A percentile compares a stretch with the other conserved stretches of the same genome.
These are phyloP conservation scores for Earliella scabrosa DNA, from an alignment of 1,284 basidiomycete species.

Conservation along the genomic window DNA sequence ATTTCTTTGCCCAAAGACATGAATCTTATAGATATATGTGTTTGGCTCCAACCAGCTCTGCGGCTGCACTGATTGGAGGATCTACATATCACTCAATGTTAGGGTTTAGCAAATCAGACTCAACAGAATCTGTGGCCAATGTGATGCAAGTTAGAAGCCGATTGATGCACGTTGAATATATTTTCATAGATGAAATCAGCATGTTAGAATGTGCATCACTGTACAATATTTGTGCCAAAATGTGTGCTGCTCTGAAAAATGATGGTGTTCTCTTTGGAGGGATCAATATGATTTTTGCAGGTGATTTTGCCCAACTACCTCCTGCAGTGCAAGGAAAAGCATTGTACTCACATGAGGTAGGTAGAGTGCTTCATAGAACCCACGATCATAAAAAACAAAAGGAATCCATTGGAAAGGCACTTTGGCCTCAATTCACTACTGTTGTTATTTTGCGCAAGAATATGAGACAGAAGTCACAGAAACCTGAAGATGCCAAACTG, in stretches of 20 bases:
- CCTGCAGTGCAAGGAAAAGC: constrained; percentile 17
- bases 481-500: constrained; percentile 30
- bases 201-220: constrained; percentile 38
- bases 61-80: constrained; percentile 41
- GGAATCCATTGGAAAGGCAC: constrained; percentile 34
- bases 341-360: constrained; percentile 27
- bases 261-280: constrained; percentile 28
- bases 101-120: constrained; percentile 24
- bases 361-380: not conserved
- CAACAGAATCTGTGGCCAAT: not conserved
- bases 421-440: constrained; percentile 41
- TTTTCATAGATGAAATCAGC: constrained; percentile 43
- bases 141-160: constrained; percentile 13
- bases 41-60: constrained; percentile 43
- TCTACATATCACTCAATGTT: constrained; percentile 43
- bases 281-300: constrained; percentile 30
- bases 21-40: constrained; percentile 33
- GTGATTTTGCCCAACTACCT: constrained; percentile 36
- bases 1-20: constrained; percentile 32
- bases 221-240: constrained; percentile 26
- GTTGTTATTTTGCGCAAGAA: constrained; percentile 42
- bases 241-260: too few species aligned
- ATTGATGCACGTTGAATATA: constrained; percentile 35
- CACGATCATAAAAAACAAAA: constrained; percentile 27
- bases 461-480: constrained; percentile 37